phyloP scores from a whole-genome alignment of 495 filamentous ascomycete species.

The Trichoderma virens region DNA sequence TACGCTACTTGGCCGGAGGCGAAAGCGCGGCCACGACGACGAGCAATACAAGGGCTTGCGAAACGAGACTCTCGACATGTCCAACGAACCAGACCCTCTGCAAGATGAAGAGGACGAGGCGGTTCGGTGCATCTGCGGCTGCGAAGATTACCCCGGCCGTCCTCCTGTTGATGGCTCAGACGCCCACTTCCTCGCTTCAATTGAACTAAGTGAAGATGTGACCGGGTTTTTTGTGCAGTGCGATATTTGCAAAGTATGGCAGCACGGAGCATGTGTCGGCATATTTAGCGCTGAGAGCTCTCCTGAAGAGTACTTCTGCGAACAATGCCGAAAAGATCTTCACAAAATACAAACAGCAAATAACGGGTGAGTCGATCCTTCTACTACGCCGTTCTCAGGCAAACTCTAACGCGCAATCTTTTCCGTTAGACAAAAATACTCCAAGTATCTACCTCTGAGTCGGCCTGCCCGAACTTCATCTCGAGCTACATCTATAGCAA shows the following conservation, averaged over 20 bases:
- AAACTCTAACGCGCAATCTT: not conserved
- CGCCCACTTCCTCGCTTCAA: conserved; percentile 50
- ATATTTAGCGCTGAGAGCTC: conserved; percentile 88
- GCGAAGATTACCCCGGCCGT: conserved; percentile 89
- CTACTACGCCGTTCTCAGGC: not conserved
- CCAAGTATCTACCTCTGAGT: conserved; percentile 47
- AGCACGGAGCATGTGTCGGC: conserved; percentile 95
- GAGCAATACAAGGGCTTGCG: conserved; percentile 45
- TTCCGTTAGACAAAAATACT: conserved; percentile 42
- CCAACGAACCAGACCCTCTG: conserved; percentile 52
- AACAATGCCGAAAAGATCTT: conserved; percentile 83
- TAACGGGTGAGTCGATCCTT: conserved; percentile 68
- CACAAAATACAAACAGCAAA: conserved; percentile 71
- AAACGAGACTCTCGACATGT: conserved; percentile 41
- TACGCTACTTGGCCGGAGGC: conserved; percentile 45
- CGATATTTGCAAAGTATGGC: conserved; percentile 97
- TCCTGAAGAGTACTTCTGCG: conserved; percentile 97
- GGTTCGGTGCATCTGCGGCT: conserved; percentile 89
- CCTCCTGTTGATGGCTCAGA: conserved; percentile 52
- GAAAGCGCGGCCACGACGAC: conserved; percentile 52
- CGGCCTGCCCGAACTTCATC: conserved; percentile 38
- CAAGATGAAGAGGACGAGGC: conserved; percentile 80
- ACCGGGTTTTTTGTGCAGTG: conserved; percentile 97
- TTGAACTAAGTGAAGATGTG: conserved; percentile 71
- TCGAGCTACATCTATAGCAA: conserved; percentile 49